A percentile compares a stretch with the other conserved stretches of the same genome.
Conservation (phyloP, 169 alveolate genomes). For the Theileria annulata region DNA sequence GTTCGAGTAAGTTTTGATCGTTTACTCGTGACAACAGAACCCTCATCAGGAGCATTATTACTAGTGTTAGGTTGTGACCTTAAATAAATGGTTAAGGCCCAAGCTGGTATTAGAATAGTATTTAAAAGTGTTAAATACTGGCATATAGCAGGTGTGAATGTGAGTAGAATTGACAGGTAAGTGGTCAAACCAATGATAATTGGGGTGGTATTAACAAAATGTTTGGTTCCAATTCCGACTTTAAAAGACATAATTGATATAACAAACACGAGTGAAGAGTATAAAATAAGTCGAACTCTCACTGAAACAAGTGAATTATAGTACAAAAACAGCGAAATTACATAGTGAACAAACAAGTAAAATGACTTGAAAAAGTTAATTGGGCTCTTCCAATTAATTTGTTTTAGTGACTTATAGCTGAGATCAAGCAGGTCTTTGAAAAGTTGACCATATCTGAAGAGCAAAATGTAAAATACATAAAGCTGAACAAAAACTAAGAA, state of each 20-base stretch:
- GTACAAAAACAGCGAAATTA: neutral
- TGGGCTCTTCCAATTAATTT: slow-evolving; percentile 53
- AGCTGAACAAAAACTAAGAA: neutral
- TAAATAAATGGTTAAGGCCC: neutral
- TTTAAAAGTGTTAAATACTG: neutral
- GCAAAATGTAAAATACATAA: slow-evolving; percentile 21
- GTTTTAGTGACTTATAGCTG: slow-evolving; percentile 8
- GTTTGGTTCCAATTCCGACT: slow-evolving; percentile 42
- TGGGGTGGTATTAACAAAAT: slow-evolving; percentile 22
- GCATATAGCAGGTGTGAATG: neutral
- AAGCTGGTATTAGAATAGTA: neutral
- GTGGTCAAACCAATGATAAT: slow-evolving; percentile 1
- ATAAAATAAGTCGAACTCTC: slow-evolving; percentile 13
- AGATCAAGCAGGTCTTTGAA: slow-evolving; percentile 18
- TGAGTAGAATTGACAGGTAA: neutral
- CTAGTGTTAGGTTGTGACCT: neutral
- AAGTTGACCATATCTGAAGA: slow-evolving; percentile 32
- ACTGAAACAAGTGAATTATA: slow-evolving; percentile 12
- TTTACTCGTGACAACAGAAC: no score
- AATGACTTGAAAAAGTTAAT: slow-evolving; percentile 6
- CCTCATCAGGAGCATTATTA: no score
- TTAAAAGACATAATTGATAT: neutral
- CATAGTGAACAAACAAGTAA: neutral
- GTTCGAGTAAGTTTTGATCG: no score
- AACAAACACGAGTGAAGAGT: neutral